Conservation (phyloP, 192 early-diverging fungal species). For the Glomus cerebriforme region DNA sequence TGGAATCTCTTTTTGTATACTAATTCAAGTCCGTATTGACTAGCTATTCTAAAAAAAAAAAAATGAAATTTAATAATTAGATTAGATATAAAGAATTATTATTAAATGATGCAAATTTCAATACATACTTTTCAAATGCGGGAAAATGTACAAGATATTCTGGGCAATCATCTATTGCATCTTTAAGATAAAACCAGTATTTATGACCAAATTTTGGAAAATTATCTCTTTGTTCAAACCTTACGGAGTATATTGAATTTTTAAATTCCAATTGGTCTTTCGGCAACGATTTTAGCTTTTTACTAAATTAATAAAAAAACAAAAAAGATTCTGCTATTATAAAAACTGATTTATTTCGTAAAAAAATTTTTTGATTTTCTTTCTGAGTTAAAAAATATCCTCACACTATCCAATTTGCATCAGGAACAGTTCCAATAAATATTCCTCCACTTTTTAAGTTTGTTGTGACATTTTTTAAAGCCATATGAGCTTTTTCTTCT, state of each 20-base stretch:
- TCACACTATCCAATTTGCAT: conserved; percentile 88
- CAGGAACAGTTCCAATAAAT: conserved; percentile 93
- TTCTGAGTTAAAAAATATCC: conserved; percentile 13
- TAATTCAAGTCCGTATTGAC: conserved; percentile 79
- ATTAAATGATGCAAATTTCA: background rate
- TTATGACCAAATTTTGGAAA: conserved; percentile 76
- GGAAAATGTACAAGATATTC: conserved; percentile 92
- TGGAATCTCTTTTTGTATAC: conserved; percentile 81
- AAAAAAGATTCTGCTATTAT: background rate
- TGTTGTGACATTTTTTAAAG: conserved; percentile 76
- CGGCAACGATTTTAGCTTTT: conserved; percentile 50
- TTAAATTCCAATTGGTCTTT: conserved; percentile 66
- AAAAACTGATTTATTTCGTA: background rate
- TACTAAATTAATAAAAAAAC: conserved; percentile 39
- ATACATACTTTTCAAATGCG: conserved; percentile 66
- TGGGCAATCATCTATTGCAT: conserved; percentile 96
- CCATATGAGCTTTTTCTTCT: conserved; percentile 77
- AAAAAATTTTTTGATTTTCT: background rate
- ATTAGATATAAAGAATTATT: background rate
- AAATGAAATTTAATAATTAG: background rate
- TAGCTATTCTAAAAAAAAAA: conserved; percentile 64
- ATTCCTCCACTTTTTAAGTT: conserved; percentile 72
- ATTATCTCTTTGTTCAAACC: conserved; percentile 70
- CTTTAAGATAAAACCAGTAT: conserved; percentile 89
- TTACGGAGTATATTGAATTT: conserved; percentile 86